Evolutionary conservation across 176 grass and related monocot genomes (phyloP).

Genomic region (Pontederia paniculata): DNA sequence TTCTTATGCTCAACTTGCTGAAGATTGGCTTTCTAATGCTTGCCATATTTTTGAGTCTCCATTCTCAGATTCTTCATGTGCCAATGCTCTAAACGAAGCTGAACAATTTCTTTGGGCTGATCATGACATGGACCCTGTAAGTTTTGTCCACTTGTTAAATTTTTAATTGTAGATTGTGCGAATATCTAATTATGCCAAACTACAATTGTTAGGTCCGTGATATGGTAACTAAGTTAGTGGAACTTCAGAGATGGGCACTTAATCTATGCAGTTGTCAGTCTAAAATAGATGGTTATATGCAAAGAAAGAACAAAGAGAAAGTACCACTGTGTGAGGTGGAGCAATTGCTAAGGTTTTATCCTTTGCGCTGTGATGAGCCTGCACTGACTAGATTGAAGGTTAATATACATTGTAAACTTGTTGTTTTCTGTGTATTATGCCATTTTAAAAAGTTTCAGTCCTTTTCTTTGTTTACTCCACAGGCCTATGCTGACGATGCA

Average conservation of each 20-base stretch:
- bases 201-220: conserved; percentile 50
- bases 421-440: conserved; percentile 2
- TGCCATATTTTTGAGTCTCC: conserved; percentile 58
- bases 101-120: conserved; percentile 90
- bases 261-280: conserved; percentile 37
- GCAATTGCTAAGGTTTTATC: conserved; percentile 43
- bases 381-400: conserved; percentile 54
- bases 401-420: conserved; percentile 13
- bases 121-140: conserved; percentile 80
- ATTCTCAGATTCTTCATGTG: conserved; percentile 43
- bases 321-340: conserved; percentile 49
- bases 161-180: conserved; percentile 7
- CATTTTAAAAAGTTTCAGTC: neutral
- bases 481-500: conserved; percentile 50
- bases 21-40: conserved; percentile 64
- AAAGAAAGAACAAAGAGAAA: conserved; percentile 36
- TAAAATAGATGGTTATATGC: conserved; percentile 39
- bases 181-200: conserved; percentile 19
- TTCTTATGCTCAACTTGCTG: conserved; percentile 61
- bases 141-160: conserved; percentile 13
- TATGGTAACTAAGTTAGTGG: conserved; percentile 45
- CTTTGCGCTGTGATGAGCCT: conserved; percentile 33
- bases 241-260: conserved; percentile 53
- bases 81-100: conserved; percentile 49
- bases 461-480: conserved; percentile 23